Conservation (phyloP, 208 protist genomes). For the Crithidia expoeki region DNA sequence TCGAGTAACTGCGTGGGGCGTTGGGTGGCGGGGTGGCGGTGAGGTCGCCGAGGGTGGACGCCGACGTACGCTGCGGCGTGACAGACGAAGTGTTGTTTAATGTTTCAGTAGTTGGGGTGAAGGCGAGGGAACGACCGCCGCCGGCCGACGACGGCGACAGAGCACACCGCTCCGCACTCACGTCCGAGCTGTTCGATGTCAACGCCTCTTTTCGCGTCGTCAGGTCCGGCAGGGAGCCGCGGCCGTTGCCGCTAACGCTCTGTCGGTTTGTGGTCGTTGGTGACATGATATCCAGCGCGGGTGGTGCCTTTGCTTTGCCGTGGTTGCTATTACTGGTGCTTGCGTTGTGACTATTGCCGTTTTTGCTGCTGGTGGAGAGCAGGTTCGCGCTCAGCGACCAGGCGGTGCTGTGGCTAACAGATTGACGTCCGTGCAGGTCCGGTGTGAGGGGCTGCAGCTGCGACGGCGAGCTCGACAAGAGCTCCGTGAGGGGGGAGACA, state of each 20-base stretch:
- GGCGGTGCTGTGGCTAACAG: not conserved
- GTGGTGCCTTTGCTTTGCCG: not conserved
- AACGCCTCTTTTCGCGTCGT: slow-evolving; percentile 4
- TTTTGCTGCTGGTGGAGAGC: no score
- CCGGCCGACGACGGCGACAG: slow-evolving; percentile 3
- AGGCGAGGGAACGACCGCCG: slow-evolving; percentile 11
- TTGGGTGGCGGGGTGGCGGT: slow-evolving; percentile 3
- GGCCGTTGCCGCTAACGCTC: not conserved
- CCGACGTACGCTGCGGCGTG: not conserved
- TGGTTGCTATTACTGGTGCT: not conserved
- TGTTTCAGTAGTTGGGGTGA: slow-evolving; percentile 8
- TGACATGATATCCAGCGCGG: slow-evolving; percentile 11
- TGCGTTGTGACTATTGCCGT: slow-evolving; percentile 1
- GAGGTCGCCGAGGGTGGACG: not conserved
- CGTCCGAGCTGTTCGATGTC: not conserved
- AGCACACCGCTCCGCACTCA: slow-evolving; percentile 11
- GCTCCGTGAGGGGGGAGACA: slow-evolving; percentile 24
- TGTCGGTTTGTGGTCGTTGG: not conserved
- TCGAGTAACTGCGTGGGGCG: slow-evolving; percentile 15
- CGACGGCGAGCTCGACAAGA: slow-evolving; percentile 19
- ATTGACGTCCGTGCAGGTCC: not conserved
- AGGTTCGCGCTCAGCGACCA: slow-evolving; percentile 16
- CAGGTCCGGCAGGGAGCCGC: slow-evolving; percentile 14
- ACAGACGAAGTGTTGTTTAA: slow-evolving; percentile 1
- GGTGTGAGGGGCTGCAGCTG: slow-evolving; percentile 32